Evolutionary conservation across 345 rosid species (phyloP), one percentile per base, ranked within the genome.

Genomic region (Adansonia digitata): DNA sequence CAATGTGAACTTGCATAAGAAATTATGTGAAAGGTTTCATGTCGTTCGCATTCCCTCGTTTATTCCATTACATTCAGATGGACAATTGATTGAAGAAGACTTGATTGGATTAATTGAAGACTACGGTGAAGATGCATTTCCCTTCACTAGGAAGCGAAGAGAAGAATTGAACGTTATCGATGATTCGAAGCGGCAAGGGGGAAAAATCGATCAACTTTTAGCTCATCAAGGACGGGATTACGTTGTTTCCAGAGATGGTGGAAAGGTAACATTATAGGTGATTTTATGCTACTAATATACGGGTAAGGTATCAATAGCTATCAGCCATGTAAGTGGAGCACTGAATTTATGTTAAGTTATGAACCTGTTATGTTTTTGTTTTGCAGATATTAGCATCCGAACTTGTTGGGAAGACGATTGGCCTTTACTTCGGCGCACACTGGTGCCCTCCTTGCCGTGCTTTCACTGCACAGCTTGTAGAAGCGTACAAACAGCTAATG

Each of bases 391-490:
- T 64, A 40, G 81, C 84, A 53, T 81, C 93, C 40, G 73, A 90
- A 70, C 92, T 92, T 63, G 84, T 76, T 76, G 93, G 95, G 7
- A 92, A 89, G 88, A 89, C 94, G 24, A 72, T 90, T 20, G 97
- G 97, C 37, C 86, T 92, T 57, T 86, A 87, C 84, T 88, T 90
- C 68, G 93, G 92, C 14, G 92, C 95, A 63, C 81, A 88, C 37
- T 90, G 95, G 95, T 88, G 88, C 76, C 95, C 92, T 27, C 97
- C 97, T 24, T 88, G 90, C 74, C 86, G 87, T 8, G 77, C 87
- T 43, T 92, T 92, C 88, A 88, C 91, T 13, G 45, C 82, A 18
- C 92, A 86, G 66, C 95, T 92, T 39, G 57, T 75, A 20, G 91
- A 90, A 64, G 84, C 78, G 18, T 89, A 92, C 77, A 78, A 72